These are phyloP conservation scores for Ascoidea asiatica DNA, from an alignment of 805 yeast genomes.

Conservation along the genomic window DNA sequence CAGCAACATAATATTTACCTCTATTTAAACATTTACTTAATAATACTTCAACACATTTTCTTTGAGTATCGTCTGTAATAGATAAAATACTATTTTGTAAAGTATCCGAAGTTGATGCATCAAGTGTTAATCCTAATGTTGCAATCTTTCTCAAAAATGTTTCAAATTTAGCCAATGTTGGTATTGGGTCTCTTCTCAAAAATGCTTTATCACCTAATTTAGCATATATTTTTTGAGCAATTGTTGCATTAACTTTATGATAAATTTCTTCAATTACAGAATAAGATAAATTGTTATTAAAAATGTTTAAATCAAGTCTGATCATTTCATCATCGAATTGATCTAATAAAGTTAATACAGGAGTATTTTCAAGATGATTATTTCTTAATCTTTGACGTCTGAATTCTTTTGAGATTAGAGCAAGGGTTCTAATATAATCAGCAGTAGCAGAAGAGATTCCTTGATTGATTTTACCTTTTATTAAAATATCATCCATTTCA, in stretches of 20 bases:
- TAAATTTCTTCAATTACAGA: constrained; percentile 61
- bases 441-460: constrained; percentile 38
- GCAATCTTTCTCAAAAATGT: constrained; percentile 61
- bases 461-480: constrained; percentile 11
- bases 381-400: constrained; percentile 53
- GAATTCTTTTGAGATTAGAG: constrained; percentile 54
- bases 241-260: constrained; percentile 69
- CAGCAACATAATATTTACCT: constrained; percentile 83
- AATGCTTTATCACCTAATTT: constrained; percentile 70
- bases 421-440: constrained; percentile 50
- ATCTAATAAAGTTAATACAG: constrained; percentile 51
- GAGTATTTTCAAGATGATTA: constrained; percentile 29
- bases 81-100: constrained; percentile 57
- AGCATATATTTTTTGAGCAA: constrained; percentile 70
- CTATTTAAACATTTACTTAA: constrained; percentile 71
- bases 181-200: constrained; percentile 78
- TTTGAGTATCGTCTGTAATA: constrained; percentile 45
- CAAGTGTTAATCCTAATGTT: constrained; percentile 53
- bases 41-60: constrained; percentile 68
- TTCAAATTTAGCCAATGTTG: constrained; percentile 70
- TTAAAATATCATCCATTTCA: constrained; percentile 39
- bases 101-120: constrained; percentile 58
- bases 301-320: constrained; percentile 57
- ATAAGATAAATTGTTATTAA: constrained; percentile 42
- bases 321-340: constrained; percentile 80